Conservation (phyloP, 306 rosid species). For the Dalbergia cochinchinensis region DNA sequence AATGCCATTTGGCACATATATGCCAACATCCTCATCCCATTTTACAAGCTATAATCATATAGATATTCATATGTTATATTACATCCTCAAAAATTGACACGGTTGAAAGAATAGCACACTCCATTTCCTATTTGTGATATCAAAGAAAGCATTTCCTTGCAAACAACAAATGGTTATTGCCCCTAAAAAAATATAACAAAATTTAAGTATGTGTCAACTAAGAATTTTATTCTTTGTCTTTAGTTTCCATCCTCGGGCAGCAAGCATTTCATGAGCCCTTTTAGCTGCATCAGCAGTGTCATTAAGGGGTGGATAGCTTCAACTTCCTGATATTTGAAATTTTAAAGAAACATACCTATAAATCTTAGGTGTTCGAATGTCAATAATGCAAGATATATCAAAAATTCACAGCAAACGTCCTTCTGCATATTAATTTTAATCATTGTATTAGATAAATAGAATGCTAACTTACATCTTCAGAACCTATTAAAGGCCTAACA, state of each 20-base stretch:
- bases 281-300: conserved; percentile 88
- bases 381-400: background rate
- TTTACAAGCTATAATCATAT: conserved; percentile 54
- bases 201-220: conserved; percentile 5
- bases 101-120: conserved; percentile 26
- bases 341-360: conserved; percentile 26
- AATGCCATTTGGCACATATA: conserved; percentile 2
- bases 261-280: conserved; percentile 75
- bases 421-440: background rate
- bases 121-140: conserved; percentile 44
- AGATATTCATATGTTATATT: conserved; percentile 30
- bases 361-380: background rate
- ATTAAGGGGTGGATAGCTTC: conserved; percentile 96
- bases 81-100: conserved; percentile 2
- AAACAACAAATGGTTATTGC: conserved; percentile 8
- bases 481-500: conserved; percentile 86
- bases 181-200: conserved; percentile 6
- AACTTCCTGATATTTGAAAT: conserved; percentile 85
- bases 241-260: conserved; percentile 90
- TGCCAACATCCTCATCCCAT: conserved; percentile 42
- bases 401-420: background rate
- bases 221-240: conserved; percentile 50
- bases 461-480: conserved; percentile 80
- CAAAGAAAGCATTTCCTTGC: conserved; percentile 1
- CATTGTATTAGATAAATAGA: conserved; percentile 15